Percentiles rank a stretch among this genome's conserved stretches.
Conservation (phyloP, 768 basidiomycete species). For the Cystobasidium tubakii region DNA sequence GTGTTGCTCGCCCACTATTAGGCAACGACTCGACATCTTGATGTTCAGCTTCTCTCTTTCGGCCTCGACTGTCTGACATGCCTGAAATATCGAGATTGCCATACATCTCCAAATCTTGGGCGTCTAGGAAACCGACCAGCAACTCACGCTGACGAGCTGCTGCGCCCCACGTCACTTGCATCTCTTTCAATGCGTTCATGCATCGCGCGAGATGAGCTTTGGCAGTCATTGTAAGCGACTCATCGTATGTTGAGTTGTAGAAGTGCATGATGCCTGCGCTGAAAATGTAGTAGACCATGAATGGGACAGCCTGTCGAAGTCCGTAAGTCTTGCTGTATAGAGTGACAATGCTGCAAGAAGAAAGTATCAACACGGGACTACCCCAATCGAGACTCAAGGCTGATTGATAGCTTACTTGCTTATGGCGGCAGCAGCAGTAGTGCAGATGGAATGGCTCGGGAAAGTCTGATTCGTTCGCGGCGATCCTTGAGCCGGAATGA, state of each 20-base stretch:
- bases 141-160: slow-evolving; percentile 39
- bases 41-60: slow-evolving; percentile 27
- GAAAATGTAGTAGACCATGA: slow-evolving; percentile 48
- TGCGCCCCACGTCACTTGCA: slow-evolving; percentile 40
- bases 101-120: slow-evolving; percentile 3
- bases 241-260: slow-evolving; percentile 51
- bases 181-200: slow-evolving; percentile 45
- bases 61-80: slow-evolving; percentile 2
- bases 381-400: slow-evolving; percentile 34
- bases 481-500: slow-evolving; percentile 45
- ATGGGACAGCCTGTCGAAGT: slow-evolving; percentile 46
- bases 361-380: neutral
- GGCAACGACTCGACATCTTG: slow-evolving; percentile 28
- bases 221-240: slow-evolving; percentile 42
- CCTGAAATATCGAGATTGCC: neutral
- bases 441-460: slow-evolving; percentile 46
- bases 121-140: slow-evolving; percentile 9
- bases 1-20: slow-evolving; percentile 12
- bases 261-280: slow-evolving; percentile 48
- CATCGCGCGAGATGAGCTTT: slow-evolving; percentile 42
- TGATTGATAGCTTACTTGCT: slow-evolving; percentile 37
- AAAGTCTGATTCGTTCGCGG: slow-evolving; percentile 38
- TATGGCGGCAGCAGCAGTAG: slow-evolving; percentile 47
- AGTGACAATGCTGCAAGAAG: slow-evolving; percentile 37
- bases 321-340: slow-evolving; percentile 46